Evolutionary conservation across 2,329 filamentous ascomycete species (phyloP), one percentile per base, ranked within the genome.

Genomic region (Microsporum ferrugineum): DNA sequence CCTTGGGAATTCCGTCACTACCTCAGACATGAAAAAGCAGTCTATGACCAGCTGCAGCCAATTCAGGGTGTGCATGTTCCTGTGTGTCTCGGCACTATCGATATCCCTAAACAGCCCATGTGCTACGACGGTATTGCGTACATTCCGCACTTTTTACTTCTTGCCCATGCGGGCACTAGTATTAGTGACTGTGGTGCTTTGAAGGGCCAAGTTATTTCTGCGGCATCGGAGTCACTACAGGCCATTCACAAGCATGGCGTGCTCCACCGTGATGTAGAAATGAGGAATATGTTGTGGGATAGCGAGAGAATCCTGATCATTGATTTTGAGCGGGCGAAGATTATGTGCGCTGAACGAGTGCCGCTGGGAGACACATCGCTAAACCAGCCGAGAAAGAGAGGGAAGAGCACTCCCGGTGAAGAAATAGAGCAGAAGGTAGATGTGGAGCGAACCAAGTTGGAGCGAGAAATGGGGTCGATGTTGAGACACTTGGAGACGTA

Each of bases 1-100:
- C 60, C 58, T 2, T 3, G 14, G 7, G 60, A 36, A n/a, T 65
- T 61, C 61, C 12, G 31, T 2, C 29, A 43, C 8, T 60, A 62
- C 59, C 58, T 67, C n/a, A 43, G 17, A 27, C 60, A 62, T 59
- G 66, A 68, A 60, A 55, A 61, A 5, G 31, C 56, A 6, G 53
- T 68, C 33, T 68, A 68, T 53, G 8, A 62, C 14, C 59, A 36
- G 2, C 61, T 67, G 3, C 45, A 29, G 5, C 51, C 60, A 23
- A 49, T 68, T 33, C 66, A 68, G 41, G 66, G 65, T 31, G 7
- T 56, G 7, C 56, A 61, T 39, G 31, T 63, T 7, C 66, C 66
- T 58, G 63, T 68, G 27, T 66, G 58, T 39, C 59, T 68, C 12
- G 66, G 65, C 27, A 66, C 23, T 3, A 51, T 67, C 23, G 63